Percentiles rank a stretch among this genome's conserved stretches.
Conservation (phyloP, 2,329 filamentous ascomycete genomes). For the Beauveria brongniartii region DNA sequence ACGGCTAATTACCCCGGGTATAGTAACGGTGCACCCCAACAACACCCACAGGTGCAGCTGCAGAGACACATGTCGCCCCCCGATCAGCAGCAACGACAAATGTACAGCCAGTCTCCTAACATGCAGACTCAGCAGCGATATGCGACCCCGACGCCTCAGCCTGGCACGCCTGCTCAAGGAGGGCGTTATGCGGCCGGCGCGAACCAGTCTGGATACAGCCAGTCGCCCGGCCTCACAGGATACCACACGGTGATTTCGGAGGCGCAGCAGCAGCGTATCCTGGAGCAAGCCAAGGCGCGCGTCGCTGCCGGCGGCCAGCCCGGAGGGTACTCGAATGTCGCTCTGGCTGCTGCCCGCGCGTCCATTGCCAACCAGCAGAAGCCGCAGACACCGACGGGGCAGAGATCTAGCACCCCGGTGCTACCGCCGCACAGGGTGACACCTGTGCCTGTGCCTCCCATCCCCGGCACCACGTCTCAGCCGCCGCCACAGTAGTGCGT, state of each 20-base stretch:
- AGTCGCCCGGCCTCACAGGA: conserved; percentile 33
- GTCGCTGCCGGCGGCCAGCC: conserved; percentile 38
- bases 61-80: conserved; percentile 38
- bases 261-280: conserved; percentile 40
- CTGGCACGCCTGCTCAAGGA: not conserved
- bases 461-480: conserved; percentile 23
- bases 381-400: conserved; percentile 28
- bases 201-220: conserved; percentile 15
- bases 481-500: not conserved
- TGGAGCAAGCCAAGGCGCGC: conserved; percentile 43
- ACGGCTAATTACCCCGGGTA: conserved; percentile 30
- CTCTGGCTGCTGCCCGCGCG: conserved; percentile 27
- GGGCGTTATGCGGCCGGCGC: not conserved
- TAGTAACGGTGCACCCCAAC: conserved; percentile 30
- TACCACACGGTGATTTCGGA: conserved; percentile 43
- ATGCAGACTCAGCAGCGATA: conserved; percentile 28
- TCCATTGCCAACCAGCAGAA: conserved; percentile 28
- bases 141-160: conserved; percentile 21
- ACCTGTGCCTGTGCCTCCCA: conserved; percentile 35
- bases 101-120: conserved; percentile 32
- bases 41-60: conserved; percentile 22
- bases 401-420: conserved; percentile 27
- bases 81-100: conserved; percentile 23
- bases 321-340: conserved; percentile 32
- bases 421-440: conserved; percentile 32